Evolutionary conservation across 805 yeast genomes (phyloP).

Genomic region (Candida easanensis): DNA sequence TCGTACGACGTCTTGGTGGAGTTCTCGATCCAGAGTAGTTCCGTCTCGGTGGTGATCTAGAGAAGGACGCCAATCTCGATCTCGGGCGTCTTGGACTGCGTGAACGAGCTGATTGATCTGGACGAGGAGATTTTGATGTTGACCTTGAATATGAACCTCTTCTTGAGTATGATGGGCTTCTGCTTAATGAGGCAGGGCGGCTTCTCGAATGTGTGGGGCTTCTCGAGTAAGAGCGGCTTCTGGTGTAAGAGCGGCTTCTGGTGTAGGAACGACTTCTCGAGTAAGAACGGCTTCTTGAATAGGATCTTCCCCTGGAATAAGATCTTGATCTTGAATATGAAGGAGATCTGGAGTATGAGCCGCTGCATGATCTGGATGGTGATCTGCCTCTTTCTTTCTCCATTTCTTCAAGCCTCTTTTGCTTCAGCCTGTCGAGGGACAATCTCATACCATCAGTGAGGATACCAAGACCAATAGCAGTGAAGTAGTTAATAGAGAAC

Average conservation of each 20-base stretch:
- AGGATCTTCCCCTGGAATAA: constrained; percentile 17
- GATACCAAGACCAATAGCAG: constrained; percentile 86
- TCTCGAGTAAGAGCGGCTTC: constrained; percentile 4
- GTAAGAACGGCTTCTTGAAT: constrained; percentile 12
- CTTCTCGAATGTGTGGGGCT: not conserved
- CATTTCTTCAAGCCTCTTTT: constrained; percentile 28
- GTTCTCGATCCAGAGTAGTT: constrained; percentile 8
- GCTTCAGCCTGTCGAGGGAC: constrained; percentile 29
- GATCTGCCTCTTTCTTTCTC: constrained; percentile 19
- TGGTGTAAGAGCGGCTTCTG: constrained; percentile 17
- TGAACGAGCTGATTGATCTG: not conserved
- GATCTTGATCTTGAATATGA: constrained; percentile 14
- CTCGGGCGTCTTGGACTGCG: constrained; percentile 10
- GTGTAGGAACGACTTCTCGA: constrained; percentile 17
- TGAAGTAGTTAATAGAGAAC: constrained; percentile 85
- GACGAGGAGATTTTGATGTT: constrained; percentile 8
- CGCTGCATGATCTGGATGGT: constrained; percentile 25
- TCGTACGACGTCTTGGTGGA: constrained; percentile 19
- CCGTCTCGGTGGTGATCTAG: constrained; percentile 8
- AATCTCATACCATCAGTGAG: constrained; percentile 82
- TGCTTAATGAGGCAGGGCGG: constrained; percentile 2
- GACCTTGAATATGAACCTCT: constrained; percentile 9
- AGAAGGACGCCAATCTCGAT: constrained; percentile 6
- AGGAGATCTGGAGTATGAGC: constrained; percentile 21
- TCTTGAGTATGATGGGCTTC: not conserved